Evolutionary conservation across 1,284 basidiomycete genomes (phyloP), one percentile per base, ranked within the genome.

Genomic region (Singerocomus rubriflavus): DNA sequence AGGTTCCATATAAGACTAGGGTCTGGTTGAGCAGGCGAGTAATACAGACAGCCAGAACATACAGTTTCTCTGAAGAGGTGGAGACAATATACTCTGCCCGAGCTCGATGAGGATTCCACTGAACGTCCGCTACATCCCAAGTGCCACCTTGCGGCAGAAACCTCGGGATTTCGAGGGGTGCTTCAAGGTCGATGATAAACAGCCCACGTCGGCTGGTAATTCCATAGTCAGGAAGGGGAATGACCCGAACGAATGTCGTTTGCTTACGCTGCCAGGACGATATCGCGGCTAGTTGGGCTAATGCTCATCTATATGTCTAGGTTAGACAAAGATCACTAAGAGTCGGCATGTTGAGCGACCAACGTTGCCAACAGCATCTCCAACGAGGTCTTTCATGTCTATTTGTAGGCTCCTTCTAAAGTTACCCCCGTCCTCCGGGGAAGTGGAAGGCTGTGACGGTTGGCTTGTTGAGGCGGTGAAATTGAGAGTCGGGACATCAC

Each of bases 71-170:
- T 43, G 91, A 91, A 0, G 92, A 96, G 0, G 97, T 99, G 2
- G 93, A 96, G 17, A 96, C 89, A 46, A 99, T 93, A 62, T 95
- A 93, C 60, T 96, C 86, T 44, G 88, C 84, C 12, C 88, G 83
- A 7, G 79, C 75, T 0, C 82, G 82, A 65, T 98, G 95, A 1
- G 96, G 96, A 48, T 95, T 96, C 95, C 96, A 99, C 66, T 99
- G 95, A 3, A 95, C 86, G 58, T 89, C 96, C 6, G 95, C 95
- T 4, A 98, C 93, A 62, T 97, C 93, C 93, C 95, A 98, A 9
- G 91, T 93, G 4, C 94, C 94, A 11, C 93, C 91, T 70, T 99
- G 94, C 3, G 96, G 94, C 10, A 98, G 78, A 63, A 93, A 98
- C 39, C 96, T 82, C 13, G 97, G 96, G 1, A 93, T 80, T 54